Evolutionary conservation across 148 eudicot genomes (phyloP), one percentile per base, ranked within the genome.

Genomic region (Mesembryanthemum crystallinum): DNA sequence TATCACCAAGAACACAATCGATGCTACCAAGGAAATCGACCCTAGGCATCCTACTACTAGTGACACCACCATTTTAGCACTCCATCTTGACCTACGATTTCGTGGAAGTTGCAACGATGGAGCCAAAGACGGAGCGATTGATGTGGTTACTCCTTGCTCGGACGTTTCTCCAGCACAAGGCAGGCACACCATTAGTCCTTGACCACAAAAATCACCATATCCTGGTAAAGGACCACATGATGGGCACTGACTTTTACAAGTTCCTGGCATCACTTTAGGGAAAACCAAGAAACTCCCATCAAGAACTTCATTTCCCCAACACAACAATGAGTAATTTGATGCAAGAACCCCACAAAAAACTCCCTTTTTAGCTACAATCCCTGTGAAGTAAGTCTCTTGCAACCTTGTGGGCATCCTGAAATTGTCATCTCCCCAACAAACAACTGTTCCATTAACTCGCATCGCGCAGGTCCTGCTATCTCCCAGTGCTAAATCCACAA

Each of bases 1-100:
- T 15, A 83, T 49, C 74, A 91, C 42, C 70, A 78, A 82, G 65
- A 80, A 75, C 20, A 58, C 72, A 7, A 76, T 29, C 0, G 79
- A 72, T 6, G 79, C 73, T 8, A 84, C 23, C 32, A 88, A 82
- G 60, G 85, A 82, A 51, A 80, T 59, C 23, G 83, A 81, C 8
- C 98, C 98, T 10, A 87, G 63, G 32, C 88, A 87, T 62, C 98
- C 98, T 1, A 88, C 90, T 39, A 84, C 95, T 43, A 94, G 67
- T 45, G 87, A 88, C 45, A 79, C 88, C 52, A 91, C 71, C 84
- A 76, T 87, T 75, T 72, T 85, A 18, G 66, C 33, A 65, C 64
- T 83, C 97, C 91, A 91, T 25, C 45, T 37, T 2, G 64, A 13
- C 7, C 81, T 42, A 21, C 81, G 33, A 24, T 51, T 25, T 10